phyloP scores from a whole-genome alignment of 108 stramenopile species.

The Discostella pseudostelligera region DNA sequence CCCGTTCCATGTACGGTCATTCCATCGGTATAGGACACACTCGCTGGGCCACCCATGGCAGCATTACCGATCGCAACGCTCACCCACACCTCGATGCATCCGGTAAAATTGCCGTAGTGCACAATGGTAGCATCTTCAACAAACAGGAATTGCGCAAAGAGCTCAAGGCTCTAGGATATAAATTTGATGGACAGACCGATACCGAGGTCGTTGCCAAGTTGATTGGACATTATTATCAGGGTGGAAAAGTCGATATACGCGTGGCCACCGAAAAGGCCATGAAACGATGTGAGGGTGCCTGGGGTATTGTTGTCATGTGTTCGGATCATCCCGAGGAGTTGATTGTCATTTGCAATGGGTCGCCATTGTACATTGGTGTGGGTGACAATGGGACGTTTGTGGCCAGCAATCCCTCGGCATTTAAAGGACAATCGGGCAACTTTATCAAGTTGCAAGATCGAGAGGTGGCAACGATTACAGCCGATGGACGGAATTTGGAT shows the following conservation, averaged over 20 bases:
- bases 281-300: slow-evolving; percentile 71
- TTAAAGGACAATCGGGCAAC: slow-evolving; percentile 78
- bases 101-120: slow-evolving; percentile 78
- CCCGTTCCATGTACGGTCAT: slow-evolving; percentile 41
- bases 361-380: slow-evolving; percentile 82
- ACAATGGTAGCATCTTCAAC: slow-evolving; percentile 91
- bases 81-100: slow-evolving; percentile 81
- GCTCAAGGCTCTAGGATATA: slow-evolving; percentile 58
- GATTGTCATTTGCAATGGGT: slow-evolving; percentile 84
- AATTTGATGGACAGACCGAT: slow-evolving; percentile 84
- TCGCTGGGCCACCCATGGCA: slow-evolving; percentile 89
- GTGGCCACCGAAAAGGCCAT: slow-evolving; percentile 68
- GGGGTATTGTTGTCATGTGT: slow-evolving; percentile 71
- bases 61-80: slow-evolving; percentile 84
- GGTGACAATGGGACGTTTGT: slow-evolving; percentile 71
- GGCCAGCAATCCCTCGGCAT: slow-evolving; percentile 83
- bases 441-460: slow-evolving; percentile 86
- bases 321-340: slow-evolving; percentile 65
- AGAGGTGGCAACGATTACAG: slow-evolving; percentile 75
- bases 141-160: slow-evolving; percentile 60
- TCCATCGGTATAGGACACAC: slow-evolving; percentile 86
- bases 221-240: slow-evolving; percentile 55
- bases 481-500: slow-evolving; percentile 66
- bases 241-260: slow-evolving; percentile 32
- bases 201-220: slow-evolving; percentile 88